Evolutionary conservation across 2,329 filamentous ascomycete genomes (phyloP).

Genomic region (Cladosporium sp.): DNA sequence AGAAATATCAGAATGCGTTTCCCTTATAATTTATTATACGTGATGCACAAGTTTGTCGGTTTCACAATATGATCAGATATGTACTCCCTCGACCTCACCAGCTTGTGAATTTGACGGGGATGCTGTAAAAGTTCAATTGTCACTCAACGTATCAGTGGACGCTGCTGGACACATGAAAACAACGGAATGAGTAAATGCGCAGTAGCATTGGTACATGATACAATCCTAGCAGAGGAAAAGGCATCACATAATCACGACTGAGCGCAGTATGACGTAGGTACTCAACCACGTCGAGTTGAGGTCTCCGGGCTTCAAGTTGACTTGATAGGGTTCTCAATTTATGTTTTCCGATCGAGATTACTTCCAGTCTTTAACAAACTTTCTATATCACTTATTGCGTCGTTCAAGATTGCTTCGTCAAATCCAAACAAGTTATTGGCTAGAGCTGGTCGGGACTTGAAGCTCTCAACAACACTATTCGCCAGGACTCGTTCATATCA

Average conservation of each 20-base stretch:
- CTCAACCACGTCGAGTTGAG: too few species aligned
- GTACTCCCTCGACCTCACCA: too few species aligned
- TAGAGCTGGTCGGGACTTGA: background rate
- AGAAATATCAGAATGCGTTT: slow-evolving; percentile 11
- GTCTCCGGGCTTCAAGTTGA: too few species aligned
- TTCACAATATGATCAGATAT: too few species aligned
- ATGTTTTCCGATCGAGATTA: background rate
- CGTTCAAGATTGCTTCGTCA: background rate
- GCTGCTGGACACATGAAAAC: too few species aligned
- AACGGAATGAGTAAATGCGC: too few species aligned
- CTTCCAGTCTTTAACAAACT: background rate
- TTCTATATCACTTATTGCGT: background rate
- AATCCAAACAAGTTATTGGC: background rate
- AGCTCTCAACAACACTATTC: background rate
- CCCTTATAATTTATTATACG: background rate
- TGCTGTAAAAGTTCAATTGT: too few species aligned
- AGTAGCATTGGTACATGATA: too few species aligned
- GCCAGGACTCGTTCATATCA: background rate
- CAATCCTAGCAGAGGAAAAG: background rate
- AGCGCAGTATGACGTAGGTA: background rate
- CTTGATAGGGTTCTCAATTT: too few species aligned
- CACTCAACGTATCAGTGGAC: too few species aligned
- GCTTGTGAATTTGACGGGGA: too few species aligned
- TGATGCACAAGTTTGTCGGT: too few species aligned
- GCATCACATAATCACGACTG: background rate